Evolutionary conservation across 192 early-diverging fungal species (phyloP), one percentile per base, ranked within the genome.

Genomic region (Obelidium mucronatum): DNA sequence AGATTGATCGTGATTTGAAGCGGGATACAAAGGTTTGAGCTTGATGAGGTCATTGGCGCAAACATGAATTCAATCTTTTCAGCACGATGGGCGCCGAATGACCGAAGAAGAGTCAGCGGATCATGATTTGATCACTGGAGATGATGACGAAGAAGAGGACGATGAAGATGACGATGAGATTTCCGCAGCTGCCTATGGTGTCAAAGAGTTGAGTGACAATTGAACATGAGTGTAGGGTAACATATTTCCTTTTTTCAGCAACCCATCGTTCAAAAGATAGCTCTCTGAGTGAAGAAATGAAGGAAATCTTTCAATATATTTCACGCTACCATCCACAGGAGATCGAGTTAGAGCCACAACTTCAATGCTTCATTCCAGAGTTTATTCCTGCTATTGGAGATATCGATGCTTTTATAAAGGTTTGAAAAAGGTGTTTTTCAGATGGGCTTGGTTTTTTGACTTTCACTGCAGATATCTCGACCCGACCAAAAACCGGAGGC

Each of bases 381-480:
- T 89, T 74, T 59, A 87, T 90, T 62, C 88, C 89, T 2, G 81
- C 86, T 3, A 88, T 90, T 52, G 89, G 89, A 15, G 89, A 90
- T 70, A 89, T 90, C 80, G 89, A 90, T 56, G 88, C 89, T 5
- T 88, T 90, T 59, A 87, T 90, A 42, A 89, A 89, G 77, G 87
- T 88, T 30, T 19, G 34, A 19, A 22, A 64, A 22, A 19, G 36
- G 19, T 72, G 19, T 40, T 13, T 42, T 2, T 19, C 0, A 44
- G 35, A 36, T n/a, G 35, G 60, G 19, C 31, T 40, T n/a, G n/a
- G n/a, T n/a, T n/a, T n/a, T n/a, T n/a, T n/a, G n/a, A n/a, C n/a
- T n/a, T n/a, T n/a, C n/a, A n/a, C n/a, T n/a, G n/a, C 61, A 88
- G 88, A 86, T 90, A 56, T 83, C 82, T 13, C 67, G 81, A 36